Percentiles rank a stretch among this genome's conserved stretches.
Conservation (phyloP, 768 basidiomycete species). For the Xerocomellus amylosporus region DNA sequence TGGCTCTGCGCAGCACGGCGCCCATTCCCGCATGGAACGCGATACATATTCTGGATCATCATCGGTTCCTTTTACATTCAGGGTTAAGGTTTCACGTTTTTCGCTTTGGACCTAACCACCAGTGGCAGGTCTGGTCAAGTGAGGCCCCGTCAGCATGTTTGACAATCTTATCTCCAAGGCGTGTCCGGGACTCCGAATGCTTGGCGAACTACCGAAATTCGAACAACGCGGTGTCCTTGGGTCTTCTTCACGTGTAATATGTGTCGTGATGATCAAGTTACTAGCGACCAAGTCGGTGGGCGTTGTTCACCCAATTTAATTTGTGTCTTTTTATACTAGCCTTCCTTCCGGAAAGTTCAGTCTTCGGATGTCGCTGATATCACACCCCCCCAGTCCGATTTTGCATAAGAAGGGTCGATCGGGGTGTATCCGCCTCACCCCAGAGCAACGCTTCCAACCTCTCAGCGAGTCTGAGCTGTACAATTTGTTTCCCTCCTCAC, state of each 20-base stretch:
- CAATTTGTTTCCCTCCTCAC: constrained; percentile 10
- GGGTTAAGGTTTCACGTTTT: constrained; percentile 18
- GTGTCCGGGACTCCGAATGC: constrained; percentile 1
- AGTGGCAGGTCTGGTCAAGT: constrained; percentile 5
- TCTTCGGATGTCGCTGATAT: constrained; percentile 21
- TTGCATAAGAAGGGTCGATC: constrained; percentile 30
- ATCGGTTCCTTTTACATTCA: constrained; percentile 12
- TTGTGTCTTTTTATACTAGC: constrained; percentile 25
- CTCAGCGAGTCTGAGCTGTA: constrained; percentile 31
- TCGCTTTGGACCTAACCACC: constrained; percentile 12
- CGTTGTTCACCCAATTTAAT: constrained; percentile 24
- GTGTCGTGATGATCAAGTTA: constrained; percentile 30
- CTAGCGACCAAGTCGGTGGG: constrained; percentile 30
- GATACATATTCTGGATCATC: background rate
- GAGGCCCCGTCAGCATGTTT: constrained; percentile 12
- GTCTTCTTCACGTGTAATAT: constrained; percentile 29
- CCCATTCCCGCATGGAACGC: constrained; percentile 1
- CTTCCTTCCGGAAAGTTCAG: constrained; percentile 20
- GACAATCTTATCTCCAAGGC: constrained; percentile 20
- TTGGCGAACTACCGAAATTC: constrained; percentile 22
- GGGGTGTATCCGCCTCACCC: background rate
- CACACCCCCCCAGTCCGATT: constrained; percentile 17
- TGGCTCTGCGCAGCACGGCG: constrained; percentile 4
- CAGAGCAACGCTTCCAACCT: constrained; percentile 7
- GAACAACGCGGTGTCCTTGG: constrained; percentile 30